Evolutionary conservation across 345 rosid species (phyloP).

Genomic region (Abelmoschus esculentus): DNA sequence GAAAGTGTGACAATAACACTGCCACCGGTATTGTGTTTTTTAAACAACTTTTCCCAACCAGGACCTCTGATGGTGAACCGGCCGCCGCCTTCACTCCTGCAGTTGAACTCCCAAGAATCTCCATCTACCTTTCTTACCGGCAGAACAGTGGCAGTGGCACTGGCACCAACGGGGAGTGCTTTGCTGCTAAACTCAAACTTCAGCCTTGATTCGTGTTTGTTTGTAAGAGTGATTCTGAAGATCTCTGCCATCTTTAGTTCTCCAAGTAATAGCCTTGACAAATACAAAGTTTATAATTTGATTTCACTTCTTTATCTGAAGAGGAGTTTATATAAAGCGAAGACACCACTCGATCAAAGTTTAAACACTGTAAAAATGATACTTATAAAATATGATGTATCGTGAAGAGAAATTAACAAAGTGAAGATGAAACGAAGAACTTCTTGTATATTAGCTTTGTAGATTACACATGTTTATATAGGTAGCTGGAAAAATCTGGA

Average conservation of each 20-base stretch:
- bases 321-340: neutral
- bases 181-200: neutral
- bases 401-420: too few relatives aligned
- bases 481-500: too few relatives aligned
- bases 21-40: neutral
- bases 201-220: neutral
- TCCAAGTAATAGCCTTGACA: neutral
- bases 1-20: neutral
- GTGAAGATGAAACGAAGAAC: too few relatives aligned
- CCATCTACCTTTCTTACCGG: neutral
- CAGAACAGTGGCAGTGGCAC: too few relatives aligned
- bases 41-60: neutral
- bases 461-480: too few relatives aligned
- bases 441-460: too few relatives aligned
- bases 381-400: too few relatives aligned
- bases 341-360: too few relatives aligned
- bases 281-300: too few relatives aligned
- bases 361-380: too few relatives aligned
- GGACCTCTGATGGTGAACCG: neutral
- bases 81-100: neutral
- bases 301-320: too few relatives aligned
- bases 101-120: neutral
- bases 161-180: neutral
- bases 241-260: neutral
- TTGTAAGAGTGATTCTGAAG: neutral